Evolutionary conservation across 2,329 filamentous ascomycete species (phyloP).

Genomic region (Huntiella omanensis): DNA sequence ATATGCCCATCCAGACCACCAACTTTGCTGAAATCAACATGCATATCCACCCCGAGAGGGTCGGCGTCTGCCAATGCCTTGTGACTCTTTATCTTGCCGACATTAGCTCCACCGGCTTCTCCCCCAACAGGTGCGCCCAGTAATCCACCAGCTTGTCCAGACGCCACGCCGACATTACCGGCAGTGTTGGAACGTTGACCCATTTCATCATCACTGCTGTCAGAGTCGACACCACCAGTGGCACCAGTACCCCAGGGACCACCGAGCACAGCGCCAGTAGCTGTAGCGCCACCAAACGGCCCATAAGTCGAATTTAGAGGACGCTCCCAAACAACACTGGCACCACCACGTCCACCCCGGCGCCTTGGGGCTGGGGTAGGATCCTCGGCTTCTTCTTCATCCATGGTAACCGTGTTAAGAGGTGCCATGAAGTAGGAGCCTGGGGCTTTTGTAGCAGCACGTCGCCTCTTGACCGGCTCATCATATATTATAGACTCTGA

Average conservation of each 20-base stretch:
- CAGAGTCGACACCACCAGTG: slow-evolving; percentile 68
- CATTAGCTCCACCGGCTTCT: slow-evolving; percentile 39
- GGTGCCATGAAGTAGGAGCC: slow-evolving; percentile 68
- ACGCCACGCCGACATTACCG: slow-evolving; percentile 45
- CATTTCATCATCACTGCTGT: slow-evolving; percentile 90
- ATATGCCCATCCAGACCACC: slow-evolving; percentile 87
- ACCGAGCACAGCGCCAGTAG: slow-evolving; percentile 49
- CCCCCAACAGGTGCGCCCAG: slow-evolving; percentile 22
- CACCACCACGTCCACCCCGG: slow-evolving; percentile 43
- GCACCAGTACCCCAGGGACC: slow-evolving; percentile 59
- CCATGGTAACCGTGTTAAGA: slow-evolving; percentile 40
- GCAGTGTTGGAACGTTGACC: slow-evolving; percentile 36
- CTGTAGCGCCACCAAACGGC: slow-evolving; percentile 75
- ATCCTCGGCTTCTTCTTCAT: slow-evolving; percentile 55
- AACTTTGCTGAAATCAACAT: slow-evolving; percentile 84
- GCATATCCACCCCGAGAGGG: slow-evolving; percentile 79
- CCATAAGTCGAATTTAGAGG: slow-evolving; percentile 78
- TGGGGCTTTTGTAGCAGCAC: slow-evolving; percentile 43
- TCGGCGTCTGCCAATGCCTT: slow-evolving; percentile 87
- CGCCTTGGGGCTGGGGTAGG: slow-evolving; percentile 50
- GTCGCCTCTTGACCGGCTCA: slow-evolving; percentile 31
- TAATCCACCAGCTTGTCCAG: slow-evolving; percentile 30
- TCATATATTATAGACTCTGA: slow-evolving; percentile 40
- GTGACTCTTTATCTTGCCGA: slow-evolving; percentile 85
- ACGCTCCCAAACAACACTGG: slow-evolving; percentile 49